Evolutionary conservation across 768 basidiomycete genomes (phyloP).

Genomic region (Kockovaella imperatae): DNA sequence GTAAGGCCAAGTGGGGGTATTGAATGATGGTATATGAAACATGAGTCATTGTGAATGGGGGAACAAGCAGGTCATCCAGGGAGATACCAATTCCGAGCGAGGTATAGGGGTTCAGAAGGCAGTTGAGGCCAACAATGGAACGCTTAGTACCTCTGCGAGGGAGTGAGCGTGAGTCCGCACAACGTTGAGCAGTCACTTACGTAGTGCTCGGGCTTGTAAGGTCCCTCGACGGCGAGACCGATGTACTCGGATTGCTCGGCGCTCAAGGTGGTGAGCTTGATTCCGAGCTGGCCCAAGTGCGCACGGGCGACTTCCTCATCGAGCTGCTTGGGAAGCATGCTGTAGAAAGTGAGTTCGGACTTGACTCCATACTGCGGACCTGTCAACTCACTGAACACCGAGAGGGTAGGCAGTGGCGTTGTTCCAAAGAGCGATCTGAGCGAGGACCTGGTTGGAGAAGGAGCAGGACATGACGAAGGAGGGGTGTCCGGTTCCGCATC

Average conservation of each 20-base stretch:
- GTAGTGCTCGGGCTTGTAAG: slow-evolving; percentile 68
- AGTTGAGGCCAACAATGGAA: slow-evolving; percentile 26
- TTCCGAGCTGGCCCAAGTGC: slow-evolving; percentile 80
- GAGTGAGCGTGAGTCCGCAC: slow-evolving; percentile 17
- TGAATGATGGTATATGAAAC: not conserved
- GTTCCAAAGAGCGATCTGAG: slow-evolving; percentile 97
- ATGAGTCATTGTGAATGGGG: not conserved
- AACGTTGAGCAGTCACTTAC: slow-evolving; percentile 5
- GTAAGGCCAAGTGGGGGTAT: slow-evolving; percentile 3
- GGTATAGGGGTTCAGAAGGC: too few species aligned
- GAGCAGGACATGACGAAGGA: slow-evolving; percentile 99
- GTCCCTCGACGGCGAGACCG: slow-evolving; percentile 75
- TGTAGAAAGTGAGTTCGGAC: slow-evolving; percentile 6
- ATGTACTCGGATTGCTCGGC: slow-evolving; percentile 78
- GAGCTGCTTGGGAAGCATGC: slow-evolving; percentile 92
- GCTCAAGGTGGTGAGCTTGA: slow-evolving; percentile 68
- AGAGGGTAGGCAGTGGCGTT: slow-evolving; percentile 84
- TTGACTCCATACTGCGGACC: not conserved
- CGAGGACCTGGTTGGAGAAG: slow-evolving; percentile 96
- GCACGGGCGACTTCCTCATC: slow-evolving; percentile 99
- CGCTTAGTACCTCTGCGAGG: slow-evolving; percentile 21
- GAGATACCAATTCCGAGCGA: slow-evolving; percentile 7
- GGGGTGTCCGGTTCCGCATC: slow-evolving; percentile 96
- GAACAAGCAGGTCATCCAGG: not conserved
- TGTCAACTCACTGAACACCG: slow-evolving; percentile 64